Base-by-base conservation (phyloP, 2,329 filamentous ascomycete species). In the Colletotrichum endophyticum region DNA sequence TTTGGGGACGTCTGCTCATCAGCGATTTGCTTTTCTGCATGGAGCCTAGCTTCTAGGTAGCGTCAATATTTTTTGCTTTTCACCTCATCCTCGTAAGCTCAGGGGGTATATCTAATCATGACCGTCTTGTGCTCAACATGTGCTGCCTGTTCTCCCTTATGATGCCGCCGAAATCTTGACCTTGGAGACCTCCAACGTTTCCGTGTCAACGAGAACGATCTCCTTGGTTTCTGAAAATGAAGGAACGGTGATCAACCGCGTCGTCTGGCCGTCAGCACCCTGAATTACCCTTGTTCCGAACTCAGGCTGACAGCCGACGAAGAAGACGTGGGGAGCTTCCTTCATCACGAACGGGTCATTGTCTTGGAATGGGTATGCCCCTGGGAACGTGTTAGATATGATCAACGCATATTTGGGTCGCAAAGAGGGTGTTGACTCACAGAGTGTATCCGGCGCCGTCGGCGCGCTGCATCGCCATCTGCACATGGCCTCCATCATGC, bases 301-400 rank as follows among this genome's bases (percentile, higher is more conserved):
- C 69, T 89, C 88, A 4, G 95, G 93, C 84, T 98, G 96, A 80
- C 94, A 96, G 19, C 96, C 96, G 2, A 95, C 94, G 83, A 99
- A 95, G 86, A 95, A 99, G 36, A 99, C 88, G 81, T 99, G 96
- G 4, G 97, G 97, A 78, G 95, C 98, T 22, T 92, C 88, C 78
- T 93, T 92, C 81, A 99, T 89, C 59, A 99, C 94, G 82, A 99
- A 98, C 1, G 95, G 96, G 82, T 99, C 98, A 66, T 95, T 91
- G 22, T 97, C 95, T 85, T 99, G 96, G 85, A 98, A 99, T 1
- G 97, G 97, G 82, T 99, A 99, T 82, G 95, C 96, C 95, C 95
- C 95, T 96, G 76, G n/a, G 64, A 53, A 9, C 4, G 30, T 22
- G 62, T 80, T 66, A 79, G 78, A 36, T 73, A 70, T 5, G 30